A percentile compares a stretch with the other conserved stretches of the same genome.
Conservation (phyloP, 176 grass and related monocot genomes). For the Oryza officinalis region DNA sequence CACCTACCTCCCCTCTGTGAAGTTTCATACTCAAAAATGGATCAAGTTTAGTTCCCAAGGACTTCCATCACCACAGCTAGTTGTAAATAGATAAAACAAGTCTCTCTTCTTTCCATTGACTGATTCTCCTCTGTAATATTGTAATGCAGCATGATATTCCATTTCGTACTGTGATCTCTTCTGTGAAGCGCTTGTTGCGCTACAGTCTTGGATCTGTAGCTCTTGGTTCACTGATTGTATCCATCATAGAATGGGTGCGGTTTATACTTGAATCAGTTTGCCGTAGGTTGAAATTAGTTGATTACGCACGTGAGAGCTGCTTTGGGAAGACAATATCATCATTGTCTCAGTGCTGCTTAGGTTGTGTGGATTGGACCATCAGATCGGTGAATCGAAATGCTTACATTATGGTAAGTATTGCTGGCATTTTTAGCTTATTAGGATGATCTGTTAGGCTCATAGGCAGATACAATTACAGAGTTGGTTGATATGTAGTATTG, state of each 20-base stretch:
- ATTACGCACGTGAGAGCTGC: conserved; percentile 47
- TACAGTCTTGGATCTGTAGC: conserved; percentile 91
- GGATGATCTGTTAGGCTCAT: no score
- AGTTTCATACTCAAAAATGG: not conserved
- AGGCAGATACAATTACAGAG: no score
- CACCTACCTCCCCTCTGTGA: not conserved
- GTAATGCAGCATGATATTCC: conserved; percentile 83
- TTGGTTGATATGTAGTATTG: no score
- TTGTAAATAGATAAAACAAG: not conserved
- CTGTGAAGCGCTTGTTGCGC: conserved; percentile 70
- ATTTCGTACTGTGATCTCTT: conserved; percentile 78
- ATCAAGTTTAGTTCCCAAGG: not conserved
- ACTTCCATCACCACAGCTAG: not conserved
- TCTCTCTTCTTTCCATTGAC: not conserved
- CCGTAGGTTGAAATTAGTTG: conserved; percentile 66
- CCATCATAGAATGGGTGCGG: conserved; percentile 72
- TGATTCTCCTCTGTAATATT: conserved; percentile 20
- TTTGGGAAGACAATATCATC: conserved; percentile 69
- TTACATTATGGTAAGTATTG: conserved; percentile 73
- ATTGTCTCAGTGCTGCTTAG: conserved; percentile 82
- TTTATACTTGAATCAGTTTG: conserved; percentile 75
- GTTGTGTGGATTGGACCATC: conserved; percentile 89
- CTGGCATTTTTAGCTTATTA: no score
- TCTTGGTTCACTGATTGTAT: conserved; percentile 75
- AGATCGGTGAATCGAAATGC: conserved; percentile 86